These are phyloP conservation scores for Grammothele lineata DNA, from an alignment of 768 basidiomycete genomes.

Conservation along the genomic window DNA sequence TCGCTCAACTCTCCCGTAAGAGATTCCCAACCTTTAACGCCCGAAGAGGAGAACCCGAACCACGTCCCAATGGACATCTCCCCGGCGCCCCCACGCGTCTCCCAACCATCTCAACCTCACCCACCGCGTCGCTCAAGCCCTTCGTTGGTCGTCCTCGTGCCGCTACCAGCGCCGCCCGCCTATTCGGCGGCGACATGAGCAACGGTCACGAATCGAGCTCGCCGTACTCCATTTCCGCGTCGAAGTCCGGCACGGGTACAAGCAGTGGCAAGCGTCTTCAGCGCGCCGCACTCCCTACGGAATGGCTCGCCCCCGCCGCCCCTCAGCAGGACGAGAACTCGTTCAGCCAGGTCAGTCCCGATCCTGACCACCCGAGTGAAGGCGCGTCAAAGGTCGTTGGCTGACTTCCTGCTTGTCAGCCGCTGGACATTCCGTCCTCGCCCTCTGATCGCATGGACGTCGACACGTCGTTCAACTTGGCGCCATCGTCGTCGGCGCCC, in stretches of 20 bases:
- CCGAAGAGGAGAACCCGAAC: conserved; percentile 39
- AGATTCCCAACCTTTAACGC: conserved; percentile 39
- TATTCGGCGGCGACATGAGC: conserved; percentile 74
- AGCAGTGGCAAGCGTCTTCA: conserved; percentile 51
- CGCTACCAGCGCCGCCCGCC: conserved; percentile 57
- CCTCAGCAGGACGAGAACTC: conserved; percentile 27
- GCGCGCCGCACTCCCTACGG: conserved; percentile 57
- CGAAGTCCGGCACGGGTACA: conserved; percentile 36
- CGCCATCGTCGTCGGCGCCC: conserved; percentile 28
- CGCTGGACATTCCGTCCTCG: conserved; percentile 37
- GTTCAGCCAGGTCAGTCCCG: conserved; percentile 26
- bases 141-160: conserved; percentile 52
- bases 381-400: not conserved
- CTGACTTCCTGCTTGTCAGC: conserved; percentile 26
- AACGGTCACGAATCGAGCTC: conserved; percentile 36
- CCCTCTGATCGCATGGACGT: conserved; percentile 77
- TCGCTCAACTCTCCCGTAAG: conserved; percentile 71
- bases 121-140: conserved; percentile 25
- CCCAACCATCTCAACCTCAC: conserved; percentile 8
- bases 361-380: conserved; percentile 3
- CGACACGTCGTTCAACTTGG: conserved; percentile 48
- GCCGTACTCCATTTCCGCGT: conserved; percentile 25
- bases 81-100: conserved; percentile 43
- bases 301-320: conserved; percentile 44
- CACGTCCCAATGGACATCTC: conserved; percentile 81